Percentiles rank a stretch among this genome's conserved stretches.
Conservation (phyloP, 352 stramenopile genomes). For the Pythium dissimile region DNA sequence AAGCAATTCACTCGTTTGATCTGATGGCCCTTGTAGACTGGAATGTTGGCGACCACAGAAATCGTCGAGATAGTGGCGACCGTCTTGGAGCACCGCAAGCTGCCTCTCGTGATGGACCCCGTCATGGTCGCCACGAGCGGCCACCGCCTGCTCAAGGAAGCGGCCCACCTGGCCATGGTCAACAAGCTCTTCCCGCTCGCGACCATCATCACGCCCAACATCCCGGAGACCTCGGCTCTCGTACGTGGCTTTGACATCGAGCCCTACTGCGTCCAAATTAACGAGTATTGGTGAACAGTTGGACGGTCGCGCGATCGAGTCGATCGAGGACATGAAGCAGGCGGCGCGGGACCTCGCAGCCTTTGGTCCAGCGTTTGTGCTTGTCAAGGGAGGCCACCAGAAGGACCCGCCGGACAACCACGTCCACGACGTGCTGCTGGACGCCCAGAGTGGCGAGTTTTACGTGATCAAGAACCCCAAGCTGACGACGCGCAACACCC, state of each 20-base stretch:
- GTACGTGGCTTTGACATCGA: constrained; percentile 29
- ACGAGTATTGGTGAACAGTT: constrained; percentile 26
- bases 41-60: constrained; percentile 88
- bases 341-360: constrained; percentile 72
- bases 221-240: constrained; percentile 90
- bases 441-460: constrained; percentile 18
- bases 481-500: constrained; percentile 41
- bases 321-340: constrained; percentile 63
- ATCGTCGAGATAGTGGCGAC: constrained; percentile 70
- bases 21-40: constrained; percentile 41
- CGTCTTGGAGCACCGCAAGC: constrained; percentile 42
- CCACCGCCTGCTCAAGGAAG: constrained; percentile 77
- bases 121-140: constrained; percentile 93
- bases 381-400: constrained; percentile 93
- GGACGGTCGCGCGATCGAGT: constrained; percentile 32
- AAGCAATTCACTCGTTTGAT: not conserved
- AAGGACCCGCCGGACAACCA: constrained; percentile 14
- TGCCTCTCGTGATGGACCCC: constrained; percentile 88
- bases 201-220: constrained; percentile 92
- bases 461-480: constrained; percentile 35
- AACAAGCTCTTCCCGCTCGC: constrained; percentile 81
- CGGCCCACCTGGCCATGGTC: constrained; percentile 68
- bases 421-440: constrained; percentile 40
- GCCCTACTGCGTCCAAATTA: too few species aligned
- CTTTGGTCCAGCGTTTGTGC: constrained; percentile 63